Evolutionary conservation across 306 rosid species (phyloP), one percentile per base, ranked within the genome.

Genomic region (Fragaria iinumae): DNA sequence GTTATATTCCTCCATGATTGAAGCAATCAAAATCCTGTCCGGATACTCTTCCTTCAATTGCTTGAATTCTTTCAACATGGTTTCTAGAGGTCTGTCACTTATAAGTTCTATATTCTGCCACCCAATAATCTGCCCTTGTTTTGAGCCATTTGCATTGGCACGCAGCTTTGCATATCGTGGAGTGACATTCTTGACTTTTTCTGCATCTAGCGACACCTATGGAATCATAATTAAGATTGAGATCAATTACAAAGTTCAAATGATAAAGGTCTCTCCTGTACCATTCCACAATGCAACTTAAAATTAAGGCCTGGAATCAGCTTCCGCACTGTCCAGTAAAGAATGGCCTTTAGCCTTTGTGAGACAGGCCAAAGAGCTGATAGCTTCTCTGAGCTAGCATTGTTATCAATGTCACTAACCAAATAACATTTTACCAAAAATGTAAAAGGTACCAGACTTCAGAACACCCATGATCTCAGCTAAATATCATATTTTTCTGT

Each of bases 71-170:
- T 92, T 90, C 86, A 95, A 71, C 99, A 95, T 95, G 20, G 76
- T 90, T 60, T 95, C 97, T 72, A 95, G 93, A 64, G 97, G 93
- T 38, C 99, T 83, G 72, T 95, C 99, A 43, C 99, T 95, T 52
- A 95, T 95, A 57, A 95, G 87, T 64, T 95, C 97, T 59, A 92
- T 95, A 84, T 95, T 95, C 90, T 95, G 71, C 99, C 99, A 95
- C 60, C 97, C 99, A 43, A 95, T 92, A 38, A 95, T 95, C 70
- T 92, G 91, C 80, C 97, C 97, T 71, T 73, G 88, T 45, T 91
- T 66, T 8, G 97, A 92, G 29, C 97, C 97, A 80, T 90, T 90
- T 69, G 80, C 84, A 57, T 82, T 85, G 5, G 86, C 97, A 77
- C 96, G 85, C 55, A 92, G 81, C 44, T 92, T 87, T 77, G 99